Evolutionary conservation across 805 yeast species (phyloP), one percentile per base, ranked within the genome.

Genomic region (Blastobotrys mokoenaii): DNA sequence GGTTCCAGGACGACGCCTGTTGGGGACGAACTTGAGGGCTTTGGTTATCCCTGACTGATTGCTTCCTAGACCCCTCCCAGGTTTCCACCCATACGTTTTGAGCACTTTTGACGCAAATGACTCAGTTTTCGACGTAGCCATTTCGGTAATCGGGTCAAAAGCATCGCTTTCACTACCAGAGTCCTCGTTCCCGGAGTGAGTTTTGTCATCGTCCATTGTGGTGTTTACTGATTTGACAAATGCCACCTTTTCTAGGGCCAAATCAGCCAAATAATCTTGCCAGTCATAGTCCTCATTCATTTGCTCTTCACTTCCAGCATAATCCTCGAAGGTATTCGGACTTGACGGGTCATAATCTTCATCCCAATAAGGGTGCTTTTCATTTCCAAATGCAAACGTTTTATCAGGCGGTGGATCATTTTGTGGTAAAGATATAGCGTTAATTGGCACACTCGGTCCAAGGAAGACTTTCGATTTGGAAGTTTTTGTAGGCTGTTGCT

Each of bases 1-100:
- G 9, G 36, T 25, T 34, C 54, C 54, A 3, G 49, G 51, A 8
- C 43, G 36, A 11, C 40, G 35, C 38, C 44, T 47, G 40, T 37
- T 38, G 3, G 39, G 25, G 8, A 34, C 36, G 7, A 50, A 34
- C 14, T 34, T 15, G 31, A 51, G 31, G 6, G 53, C 51, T 3
- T 32, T 41, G 7, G 40, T 16, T 27, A 50, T 50, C 8, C 54
- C 54, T 9, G 17, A 32, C 2, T 36, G 22, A 14, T 15, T 17
- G 1, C 29, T n/a, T 6, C 54, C 54, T n/a, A 51, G 38, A 5
- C 53, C 54, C n/a, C 31, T 12, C 5, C 54, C 54, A 12, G 54
- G 54, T 20, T 47, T 40, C 54, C 54, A 51, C 16, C 54, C 54
- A 29, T 51, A 51, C 15, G 38, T 42, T 25, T 47, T 17, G 14